Evolutionary conservation across 2,329 filamentous ascomycete genomes (phyloP).

Genomic region (Trichophyton simii): DNA sequence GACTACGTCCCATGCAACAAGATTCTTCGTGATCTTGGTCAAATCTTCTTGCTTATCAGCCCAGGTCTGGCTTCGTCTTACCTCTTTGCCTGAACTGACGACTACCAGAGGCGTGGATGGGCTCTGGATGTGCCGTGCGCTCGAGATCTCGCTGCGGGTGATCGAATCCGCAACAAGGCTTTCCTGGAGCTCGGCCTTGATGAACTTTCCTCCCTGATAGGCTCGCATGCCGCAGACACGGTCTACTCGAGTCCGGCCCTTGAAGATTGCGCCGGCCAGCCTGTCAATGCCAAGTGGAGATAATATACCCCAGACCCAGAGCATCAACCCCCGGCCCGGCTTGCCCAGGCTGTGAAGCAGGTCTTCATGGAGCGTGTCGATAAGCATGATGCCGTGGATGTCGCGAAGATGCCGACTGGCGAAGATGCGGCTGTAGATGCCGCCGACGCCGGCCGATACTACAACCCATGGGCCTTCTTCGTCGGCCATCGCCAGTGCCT

Average conservation of each 20-base stretch:
- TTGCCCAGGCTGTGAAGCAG: slow-evolving; percentile 53
- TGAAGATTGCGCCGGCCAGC: slow-evolving; percentile 67
- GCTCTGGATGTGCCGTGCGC: slow-evolving; percentile 66
- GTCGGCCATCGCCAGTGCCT: slow-evolving; percentile 65
- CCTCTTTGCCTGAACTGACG: slow-evolving; percentile 65
- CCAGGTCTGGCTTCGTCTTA: slow-evolving; percentile 59
- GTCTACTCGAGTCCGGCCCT: slow-evolving; percentile 66
- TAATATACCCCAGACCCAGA: slow-evolving; percentile 77
- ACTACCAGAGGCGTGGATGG: slow-evolving; percentile 64
- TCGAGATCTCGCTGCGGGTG: slow-evolving; percentile 67
- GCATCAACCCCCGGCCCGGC: slow-evolving; percentile 61
- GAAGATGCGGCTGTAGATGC: slow-evolving; percentile 83
- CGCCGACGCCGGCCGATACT: slow-evolving; percentile 73
- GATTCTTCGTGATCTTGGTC: slow-evolving; percentile 63
- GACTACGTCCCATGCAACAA: slow-evolving; percentile 77
- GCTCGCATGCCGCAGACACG: slow-evolving; percentile 70
- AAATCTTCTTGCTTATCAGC: slow-evolving; percentile 74
- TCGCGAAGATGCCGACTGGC: slow-evolving; percentile 65
- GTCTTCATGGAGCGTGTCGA: slow-evolving; percentile 85
- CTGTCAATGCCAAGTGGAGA: slow-evolving; percentile 78
- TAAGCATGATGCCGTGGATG: slow-evolving; percentile 65
- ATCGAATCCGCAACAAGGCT: slow-evolving; percentile 75
- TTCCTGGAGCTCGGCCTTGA: slow-evolving; percentile 88
- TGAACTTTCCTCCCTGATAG: slow-evolving; percentile 67
- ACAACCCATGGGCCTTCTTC: slow-evolving; percentile 84